Evolutionary conservation across 495 filamentous ascomycete species (phyloP).

Genomic region (Bathelium albidoporum): DNA sequence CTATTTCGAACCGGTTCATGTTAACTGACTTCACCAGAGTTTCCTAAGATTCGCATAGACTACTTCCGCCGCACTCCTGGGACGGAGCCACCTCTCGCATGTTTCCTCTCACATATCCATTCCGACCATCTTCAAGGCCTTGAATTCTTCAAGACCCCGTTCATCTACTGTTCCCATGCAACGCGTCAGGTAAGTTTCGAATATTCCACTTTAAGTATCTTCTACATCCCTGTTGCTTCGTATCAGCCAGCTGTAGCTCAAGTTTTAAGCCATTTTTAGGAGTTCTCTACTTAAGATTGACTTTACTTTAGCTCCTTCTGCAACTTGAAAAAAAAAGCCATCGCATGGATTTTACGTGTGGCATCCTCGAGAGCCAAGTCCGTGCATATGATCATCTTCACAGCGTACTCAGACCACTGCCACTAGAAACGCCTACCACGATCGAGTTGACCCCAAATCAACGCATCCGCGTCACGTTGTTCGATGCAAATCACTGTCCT

Average conservation of each 20-base stretch:
- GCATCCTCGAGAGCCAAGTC: slow-evolving; percentile 61
- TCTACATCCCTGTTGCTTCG: not conserved
- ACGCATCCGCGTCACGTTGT: slow-evolving; percentile 65
- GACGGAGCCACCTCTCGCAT: slow-evolving; percentile 58
- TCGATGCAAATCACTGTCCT: slow-evolving; percentile 87
- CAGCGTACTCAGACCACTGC: slow-evolving; percentile 70
- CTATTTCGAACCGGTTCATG: slow-evolving; percentile 10
- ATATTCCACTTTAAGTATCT: not conserved
- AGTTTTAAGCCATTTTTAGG: not conserved
- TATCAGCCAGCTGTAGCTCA: not conserved
- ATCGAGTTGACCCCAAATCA: slow-evolving; percentile 63
- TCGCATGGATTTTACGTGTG: slow-evolving; percentile 66
- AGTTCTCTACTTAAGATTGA: slow-evolving; percentile 5
- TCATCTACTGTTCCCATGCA: slow-evolving; percentile 81
- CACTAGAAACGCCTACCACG: slow-evolving; percentile 67
- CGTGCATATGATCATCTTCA: slow-evolving; percentile 65
- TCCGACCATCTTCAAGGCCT: slow-evolving; percentile 82
- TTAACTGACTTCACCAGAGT: slow-evolving; percentile 37
- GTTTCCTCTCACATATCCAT: slow-evolving; percentile 88
- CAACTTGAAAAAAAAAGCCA: slow-evolving; percentile 66
- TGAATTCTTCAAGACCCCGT: slow-evolving; percentile 63
- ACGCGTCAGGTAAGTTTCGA: slow-evolving; percentile 55
- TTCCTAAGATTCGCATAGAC: slow-evolving; percentile 70
- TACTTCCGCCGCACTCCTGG: slow-evolving; percentile 59
- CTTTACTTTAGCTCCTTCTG: slow-evolving; percentile 43